Evolutionary conservation across 768 basidiomycete genomes (phyloP).

Genomic region (Boletus coccyginus): DNA sequence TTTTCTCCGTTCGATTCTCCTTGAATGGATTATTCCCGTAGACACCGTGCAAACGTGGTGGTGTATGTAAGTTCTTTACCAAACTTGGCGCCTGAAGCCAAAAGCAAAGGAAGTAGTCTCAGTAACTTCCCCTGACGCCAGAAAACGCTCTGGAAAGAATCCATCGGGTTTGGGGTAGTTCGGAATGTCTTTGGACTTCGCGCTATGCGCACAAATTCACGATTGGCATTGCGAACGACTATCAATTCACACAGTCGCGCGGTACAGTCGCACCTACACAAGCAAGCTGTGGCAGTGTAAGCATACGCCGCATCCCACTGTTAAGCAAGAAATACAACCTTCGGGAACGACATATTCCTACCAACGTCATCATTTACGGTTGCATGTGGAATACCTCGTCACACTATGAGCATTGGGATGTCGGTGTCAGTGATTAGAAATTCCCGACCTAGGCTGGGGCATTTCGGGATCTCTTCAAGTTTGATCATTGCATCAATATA

Average conservation of each 20-base stretch:
- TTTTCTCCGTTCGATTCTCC: background rate
- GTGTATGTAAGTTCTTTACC: background rate
- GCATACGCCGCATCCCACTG: background rate
- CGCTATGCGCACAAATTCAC: conserved; percentile 12
- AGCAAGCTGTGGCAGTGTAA: background rate
- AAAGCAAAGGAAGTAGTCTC: conserved; percentile 4
- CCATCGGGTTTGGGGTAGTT: conserved; percentile 32
- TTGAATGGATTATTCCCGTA: no score
- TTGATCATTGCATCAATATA: conserved; percentile 10
- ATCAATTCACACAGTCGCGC: no score
- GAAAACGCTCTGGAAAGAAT: conserved; percentile 35
- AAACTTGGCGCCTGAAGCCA: conserved; percentile 41
- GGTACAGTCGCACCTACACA: background rate
- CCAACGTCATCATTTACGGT: conserved; percentile 39
- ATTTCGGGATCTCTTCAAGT: conserved; percentile 6
- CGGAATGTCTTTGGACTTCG: conserved; percentile 33
- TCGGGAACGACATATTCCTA: conserved; percentile 48
- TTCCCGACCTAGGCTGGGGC: conserved; percentile 9
- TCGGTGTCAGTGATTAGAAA: no score
- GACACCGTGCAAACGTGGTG: no score
- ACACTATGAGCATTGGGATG: background rate
- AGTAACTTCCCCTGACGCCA: background rate
- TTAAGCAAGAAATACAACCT: background rate
- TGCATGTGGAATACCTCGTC: conserved; percentile 23
- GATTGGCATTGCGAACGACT: background rate